Conservation (phyloP, 2,329 filamentous ascomycete genomes). For the Leptographium flavum region DNA sequence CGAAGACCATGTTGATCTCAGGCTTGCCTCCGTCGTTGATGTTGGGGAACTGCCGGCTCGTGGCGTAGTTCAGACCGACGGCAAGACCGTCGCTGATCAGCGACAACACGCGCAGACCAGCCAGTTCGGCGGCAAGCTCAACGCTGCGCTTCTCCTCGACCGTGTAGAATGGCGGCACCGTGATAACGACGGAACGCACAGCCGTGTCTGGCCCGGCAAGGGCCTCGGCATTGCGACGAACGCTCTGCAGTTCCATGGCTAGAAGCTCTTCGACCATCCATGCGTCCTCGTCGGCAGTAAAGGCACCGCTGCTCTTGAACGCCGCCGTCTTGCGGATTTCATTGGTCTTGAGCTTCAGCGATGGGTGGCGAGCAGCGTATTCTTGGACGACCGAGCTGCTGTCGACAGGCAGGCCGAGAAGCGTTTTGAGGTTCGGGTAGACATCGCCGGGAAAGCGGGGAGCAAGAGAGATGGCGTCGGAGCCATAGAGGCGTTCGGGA, state of each 20-base stretch:
- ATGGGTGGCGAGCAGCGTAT: constrained; percentile 67
- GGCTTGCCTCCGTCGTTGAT: constrained; percentile 71
- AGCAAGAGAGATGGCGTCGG: constrained; percentile 76
- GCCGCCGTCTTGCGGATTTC: constrained; percentile 53
- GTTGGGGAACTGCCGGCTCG: constrained; percentile 74
- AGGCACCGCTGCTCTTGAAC: constrained; percentile 63
- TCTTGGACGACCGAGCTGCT: constrained; percentile 46
- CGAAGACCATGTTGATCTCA: constrained; percentile 86
- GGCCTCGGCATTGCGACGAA: constrained; percentile 75
- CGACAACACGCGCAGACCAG: constrained; percentile 72
- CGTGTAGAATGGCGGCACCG: constrained; percentile 81
- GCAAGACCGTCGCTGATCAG: constrained; percentile 82
- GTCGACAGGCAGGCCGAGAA: constrained; percentile 61
- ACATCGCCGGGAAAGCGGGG: constrained; percentile 85
- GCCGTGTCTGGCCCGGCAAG: constrained; percentile 61
- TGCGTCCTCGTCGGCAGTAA: constrained; percentile 43
- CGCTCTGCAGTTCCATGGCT: constrained; percentile 89
- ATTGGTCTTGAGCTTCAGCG: constrained; percentile 51
- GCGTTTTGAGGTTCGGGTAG: constrained; percentile 82
- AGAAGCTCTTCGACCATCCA: constrained; percentile 84
- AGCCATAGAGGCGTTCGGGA: constrained; percentile 84
- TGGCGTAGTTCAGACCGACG: constrained; percentile 91
- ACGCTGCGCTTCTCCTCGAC: constrained; percentile 80
- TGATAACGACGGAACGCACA: constrained; percentile 75
- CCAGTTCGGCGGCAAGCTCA: constrained; percentile 70